Conservation (phyloP, 768 basidiomycete species). For the Agrocybe pediades region DNA sequence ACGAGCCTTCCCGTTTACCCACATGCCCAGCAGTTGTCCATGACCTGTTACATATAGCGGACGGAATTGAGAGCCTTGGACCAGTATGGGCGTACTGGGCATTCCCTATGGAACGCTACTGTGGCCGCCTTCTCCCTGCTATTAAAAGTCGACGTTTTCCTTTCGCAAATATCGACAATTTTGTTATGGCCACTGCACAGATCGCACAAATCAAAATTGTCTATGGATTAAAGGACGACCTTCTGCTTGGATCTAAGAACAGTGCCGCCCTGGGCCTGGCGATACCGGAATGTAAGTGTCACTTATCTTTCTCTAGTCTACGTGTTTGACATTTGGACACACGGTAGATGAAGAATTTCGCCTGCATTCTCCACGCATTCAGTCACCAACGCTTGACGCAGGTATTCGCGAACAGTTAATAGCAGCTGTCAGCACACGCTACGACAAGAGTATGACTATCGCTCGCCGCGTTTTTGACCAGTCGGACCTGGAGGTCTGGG, state of each 20-base stretch:
- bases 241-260: background rate
- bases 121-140: constrained; percentile 17
- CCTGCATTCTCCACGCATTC: too few species aligned
- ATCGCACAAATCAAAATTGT: background rate
- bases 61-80: constrained; percentile 28
- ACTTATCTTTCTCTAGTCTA: too few species aligned
- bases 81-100: constrained; percentile 41
- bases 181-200: background rate
- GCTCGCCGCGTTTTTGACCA: too few species aligned
- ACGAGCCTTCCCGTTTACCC: constrained; percentile 18
- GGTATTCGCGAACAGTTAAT: too few species aligned
- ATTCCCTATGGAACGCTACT: constrained; percentile 41
- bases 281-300: too few species aligned
- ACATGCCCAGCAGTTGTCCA: constrained; percentile 33
- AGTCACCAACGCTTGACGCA: too few species aligned
- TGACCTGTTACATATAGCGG: constrained; percentile 21
- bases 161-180: background rate
- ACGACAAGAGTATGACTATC: too few species aligned
- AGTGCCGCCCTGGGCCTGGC: too few species aligned
- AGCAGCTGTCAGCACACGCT: too few species aligned
- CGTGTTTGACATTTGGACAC: too few species aligned
- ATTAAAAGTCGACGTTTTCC: constrained; percentile 6
- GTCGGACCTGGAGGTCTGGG: too few species aligned
- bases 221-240: background rate
- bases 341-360: too few species aligned